Percentiles rank a stretch among this genome's conserved stretches.
These are phyloP conservation scores for Hypoxylon sp. DNA, from an alignment of 2,329 filamentous ascomycete species.

Conservation along the genomic window DNA sequence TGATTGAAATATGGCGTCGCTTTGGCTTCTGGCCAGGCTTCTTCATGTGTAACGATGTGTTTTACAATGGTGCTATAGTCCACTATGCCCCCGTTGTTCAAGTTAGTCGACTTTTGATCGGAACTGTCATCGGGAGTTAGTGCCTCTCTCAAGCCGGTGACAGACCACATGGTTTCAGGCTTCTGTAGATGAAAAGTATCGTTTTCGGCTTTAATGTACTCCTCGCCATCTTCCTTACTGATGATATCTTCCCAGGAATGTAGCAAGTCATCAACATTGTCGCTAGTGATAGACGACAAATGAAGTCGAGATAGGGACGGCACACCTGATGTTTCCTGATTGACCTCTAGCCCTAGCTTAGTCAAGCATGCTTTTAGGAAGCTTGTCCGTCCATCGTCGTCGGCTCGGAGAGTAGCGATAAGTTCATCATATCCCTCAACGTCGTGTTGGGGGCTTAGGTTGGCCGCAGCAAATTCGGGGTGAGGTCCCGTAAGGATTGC, in stretches of 20 bases:
- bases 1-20: conserved; percentile 92
- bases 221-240: conserved; percentile 74
- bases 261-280: conserved; percentile 78
- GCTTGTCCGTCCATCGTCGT: conserved; percentile 77
- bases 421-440: conserved; percentile 79
- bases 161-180: conserved; percentile 71
- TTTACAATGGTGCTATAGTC: conserved; percentile 84
- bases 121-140: conserved; percentile 60
- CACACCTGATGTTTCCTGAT: conserved; percentile 75
- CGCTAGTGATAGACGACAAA: conserved; percentile 78
- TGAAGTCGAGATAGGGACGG: conserved; percentile 87
- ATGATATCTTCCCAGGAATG: conserved; percentile 77
- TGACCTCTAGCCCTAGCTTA: conserved; percentile 87
- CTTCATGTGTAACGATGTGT: conserved; percentile 79
- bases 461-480: conserved; percentile 91
- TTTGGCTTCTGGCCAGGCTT: conserved; percentile 75
- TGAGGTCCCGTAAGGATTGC: conserved; percentile 89
- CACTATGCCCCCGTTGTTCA: conserved; percentile 70
- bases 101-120: conserved; percentile 46
- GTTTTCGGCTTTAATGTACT: conserved; percentile 83
- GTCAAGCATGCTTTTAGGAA: conserved; percentile 85
- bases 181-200: conserved; percentile 87
- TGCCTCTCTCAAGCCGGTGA: conserved; percentile 68
- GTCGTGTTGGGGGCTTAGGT: conserved; percentile 77
- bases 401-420: conserved; percentile 75